Percentiles rank a stretch among this genome's conserved stretches.
Evolutionary conservation across 352 stramenopile genomes (phyloP).

Genomic region (Globisporangium spinosum): DNA sequence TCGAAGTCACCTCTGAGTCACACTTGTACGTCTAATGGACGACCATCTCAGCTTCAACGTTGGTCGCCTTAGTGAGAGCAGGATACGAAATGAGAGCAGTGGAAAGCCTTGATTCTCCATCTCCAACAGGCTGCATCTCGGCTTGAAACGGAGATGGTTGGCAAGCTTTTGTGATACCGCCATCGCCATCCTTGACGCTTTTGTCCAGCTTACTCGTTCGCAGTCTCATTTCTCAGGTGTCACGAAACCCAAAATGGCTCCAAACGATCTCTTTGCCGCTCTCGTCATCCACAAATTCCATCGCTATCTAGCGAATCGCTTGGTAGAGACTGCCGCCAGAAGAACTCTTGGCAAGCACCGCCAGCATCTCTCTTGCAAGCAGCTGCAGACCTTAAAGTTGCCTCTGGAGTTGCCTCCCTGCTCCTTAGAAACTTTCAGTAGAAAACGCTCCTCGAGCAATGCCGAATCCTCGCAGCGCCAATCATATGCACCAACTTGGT

Average conservation of each 20-base stretch:
- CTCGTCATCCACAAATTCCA: not conserved
- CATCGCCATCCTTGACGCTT: not conserved
- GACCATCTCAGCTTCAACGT: too few species aligned
- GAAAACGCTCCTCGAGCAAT: slow-evolving; percentile 5
- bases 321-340: not conserved
- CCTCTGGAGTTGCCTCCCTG: not conserved
- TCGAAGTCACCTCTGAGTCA: not conserved
- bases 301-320: not conserved
- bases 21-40: too few species aligned
- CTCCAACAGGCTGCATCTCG: not conserved
- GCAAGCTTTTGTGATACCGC: not conserved
- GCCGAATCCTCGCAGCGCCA: slow-evolving; percentile 4
- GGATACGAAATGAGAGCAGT: not conserved
- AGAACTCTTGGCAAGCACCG: not conserved
- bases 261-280: not conserved
- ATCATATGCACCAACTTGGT: slow-evolving; percentile 10
- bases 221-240: not conserved
- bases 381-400: not conserved
- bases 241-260: not conserved
- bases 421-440: slow-evolving; percentile 10
- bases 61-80: too few species aligned
- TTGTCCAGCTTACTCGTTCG: not conserved
- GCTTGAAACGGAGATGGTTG: not conserved
- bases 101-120: not conserved
- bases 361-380: not conserved